Conservation (phyloP, 78 protist genomes). For the Dictyostelium brefeldianum region DNA sequence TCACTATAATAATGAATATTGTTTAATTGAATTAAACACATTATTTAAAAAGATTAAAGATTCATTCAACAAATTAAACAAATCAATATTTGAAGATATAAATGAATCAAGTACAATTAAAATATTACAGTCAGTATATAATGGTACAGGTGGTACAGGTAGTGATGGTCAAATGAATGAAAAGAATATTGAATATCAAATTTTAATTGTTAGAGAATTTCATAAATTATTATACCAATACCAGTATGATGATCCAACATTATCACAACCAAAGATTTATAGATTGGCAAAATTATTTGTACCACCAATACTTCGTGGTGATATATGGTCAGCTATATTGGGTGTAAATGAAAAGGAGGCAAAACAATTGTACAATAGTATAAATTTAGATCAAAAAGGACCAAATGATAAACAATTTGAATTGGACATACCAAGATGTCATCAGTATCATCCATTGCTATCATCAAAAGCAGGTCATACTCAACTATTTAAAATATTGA, state of each 20-base stretch:
- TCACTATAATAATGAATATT: conserved; percentile 20
- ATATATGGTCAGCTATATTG: conserved; percentile 89
- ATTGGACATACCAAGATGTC: conserved; percentile 94
- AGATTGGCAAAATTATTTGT: conserved; percentile 61
- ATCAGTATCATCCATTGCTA: conserved; percentile 88
- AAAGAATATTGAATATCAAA: conserved; percentile 41
- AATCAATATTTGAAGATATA: background rate
- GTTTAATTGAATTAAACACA: background rate
- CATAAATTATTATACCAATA: conserved; percentile 50
- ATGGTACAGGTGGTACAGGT: background rate
- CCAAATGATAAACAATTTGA: conserved; percentile 88
- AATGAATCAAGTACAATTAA: background rate
- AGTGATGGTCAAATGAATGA: background rate
- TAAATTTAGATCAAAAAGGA: conserved; percentile 35
- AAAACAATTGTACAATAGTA: background rate
- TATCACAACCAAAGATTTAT: conserved; percentile 76
- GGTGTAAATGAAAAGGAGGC: conserved; percentile 67
- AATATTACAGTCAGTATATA: background rate
- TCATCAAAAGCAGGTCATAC: conserved; percentile 77
- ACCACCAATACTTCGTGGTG: conserved; percentile 86
- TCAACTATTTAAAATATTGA: conserved; percentile 62
- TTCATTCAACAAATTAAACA: background rate
- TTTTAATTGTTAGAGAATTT: conserved; percentile 26
- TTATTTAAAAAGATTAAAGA: background rate
- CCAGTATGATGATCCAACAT: conserved; percentile 55